Conservation (phyloP, 805 yeast genomes). For the Kodamaea neixiangensis region DNA sequence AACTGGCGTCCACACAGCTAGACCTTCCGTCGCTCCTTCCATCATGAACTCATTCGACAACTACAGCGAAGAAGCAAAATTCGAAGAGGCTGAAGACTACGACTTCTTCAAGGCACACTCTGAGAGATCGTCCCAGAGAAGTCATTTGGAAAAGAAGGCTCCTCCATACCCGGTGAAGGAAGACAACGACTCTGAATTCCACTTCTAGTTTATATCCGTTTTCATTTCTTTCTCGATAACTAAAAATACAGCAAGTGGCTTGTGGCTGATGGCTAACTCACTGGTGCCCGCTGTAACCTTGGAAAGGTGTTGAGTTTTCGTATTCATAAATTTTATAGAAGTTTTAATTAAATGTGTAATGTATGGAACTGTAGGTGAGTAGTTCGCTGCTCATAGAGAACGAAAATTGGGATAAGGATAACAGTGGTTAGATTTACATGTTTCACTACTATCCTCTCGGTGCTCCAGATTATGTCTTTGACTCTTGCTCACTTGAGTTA, state of each 20-base stretch:
- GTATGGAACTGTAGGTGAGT: too few relatives aligned
- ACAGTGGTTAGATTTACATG: too few relatives aligned
- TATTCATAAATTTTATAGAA: not conserved
- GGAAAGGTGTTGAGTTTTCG: not conserved
- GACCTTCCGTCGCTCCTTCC: slow-evolving; percentile 9
- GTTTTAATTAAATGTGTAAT: not conserved
- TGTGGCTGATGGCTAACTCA: not conserved
- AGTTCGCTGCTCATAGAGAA: too few relatives aligned
- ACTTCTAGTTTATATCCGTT: slow-evolving; percentile 5
- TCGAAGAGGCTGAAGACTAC: slow-evolving; percentile 9
- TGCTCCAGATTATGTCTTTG: too few relatives aligned
- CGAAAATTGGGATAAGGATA: not conserved
- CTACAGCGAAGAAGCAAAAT: slow-evolving; percentile 9
- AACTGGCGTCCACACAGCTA: slow-evolving; percentile 15
- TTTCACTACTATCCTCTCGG: too few relatives aligned
- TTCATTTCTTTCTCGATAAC: not conserved
- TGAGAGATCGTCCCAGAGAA: slow-evolving; percentile 6
- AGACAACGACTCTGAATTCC: slow-evolving; percentile 10
- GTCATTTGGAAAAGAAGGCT: slow-evolving; percentile 5
- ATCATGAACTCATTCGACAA: slow-evolving; percentile 4
- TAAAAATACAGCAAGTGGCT: not conserved
- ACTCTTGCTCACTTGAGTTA: too few relatives aligned
- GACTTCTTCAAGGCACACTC: slow-evolving; percentile 11
- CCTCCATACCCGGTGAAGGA: slow-evolving; percentile 10
- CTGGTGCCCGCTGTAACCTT: not conserved